Conservation (phyloP, 2,329 filamentous ascomycete species). For the Aspergillus sp. region DNA sequence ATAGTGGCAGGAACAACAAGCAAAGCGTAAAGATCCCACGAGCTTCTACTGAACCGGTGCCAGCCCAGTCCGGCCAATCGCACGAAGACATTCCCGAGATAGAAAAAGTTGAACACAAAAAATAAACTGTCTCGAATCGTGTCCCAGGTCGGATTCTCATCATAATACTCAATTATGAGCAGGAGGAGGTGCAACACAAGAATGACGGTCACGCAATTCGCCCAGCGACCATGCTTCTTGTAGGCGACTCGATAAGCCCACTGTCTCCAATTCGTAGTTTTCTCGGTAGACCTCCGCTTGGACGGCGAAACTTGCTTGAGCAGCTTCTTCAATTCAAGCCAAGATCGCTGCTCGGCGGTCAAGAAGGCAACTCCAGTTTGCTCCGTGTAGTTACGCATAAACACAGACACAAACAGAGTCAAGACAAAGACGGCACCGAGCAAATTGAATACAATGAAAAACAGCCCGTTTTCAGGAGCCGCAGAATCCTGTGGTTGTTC, state of each 20-base stretch:
- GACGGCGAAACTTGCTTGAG: slow-evolving; percentile 91
- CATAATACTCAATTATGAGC: slow-evolving; percentile 81
- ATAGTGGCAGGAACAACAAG: slow-evolving; percentile 78
- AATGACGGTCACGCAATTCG: slow-evolving; percentile 73
- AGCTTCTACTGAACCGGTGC: slow-evolving; percentile 86
- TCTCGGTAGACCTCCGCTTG: slow-evolving; percentile 80
- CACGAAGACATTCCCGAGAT: slow-evolving; percentile 77
- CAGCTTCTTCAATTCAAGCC: slow-evolving; percentile 91
- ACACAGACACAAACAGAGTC: slow-evolving; percentile 96
- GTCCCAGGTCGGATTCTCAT: slow-evolving; percentile 71
- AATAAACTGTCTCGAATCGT: slow-evolving; percentile 72
- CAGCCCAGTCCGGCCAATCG: slow-evolving; percentile 87
- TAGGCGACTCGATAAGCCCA: slow-evolving; percentile 96
- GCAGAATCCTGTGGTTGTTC: slow-evolving; percentile 69
- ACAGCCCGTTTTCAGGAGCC: slow-evolving; percentile 82
- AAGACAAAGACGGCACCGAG: slow-evolving; percentile 94
- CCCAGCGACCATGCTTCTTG: slow-evolving; percentile 92
- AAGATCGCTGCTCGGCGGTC: slow-evolving; percentile 92
- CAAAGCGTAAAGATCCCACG: slow-evolving; percentile 92
- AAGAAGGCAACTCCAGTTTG: slow-evolving; percentile 96
- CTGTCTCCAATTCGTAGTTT: slow-evolving; percentile 74
- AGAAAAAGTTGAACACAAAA: slow-evolving; percentile 76
- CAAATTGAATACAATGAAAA: slow-evolving; percentile 96
- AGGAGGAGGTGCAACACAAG: slow-evolving; percentile 81
- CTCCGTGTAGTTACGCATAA: slow-evolving; percentile 99